A percentile compares a stretch with the other conserved stretches of the same genome.
Conservation (phyloP, 306 rosid species). For the Vachellia collinsii region DNA sequence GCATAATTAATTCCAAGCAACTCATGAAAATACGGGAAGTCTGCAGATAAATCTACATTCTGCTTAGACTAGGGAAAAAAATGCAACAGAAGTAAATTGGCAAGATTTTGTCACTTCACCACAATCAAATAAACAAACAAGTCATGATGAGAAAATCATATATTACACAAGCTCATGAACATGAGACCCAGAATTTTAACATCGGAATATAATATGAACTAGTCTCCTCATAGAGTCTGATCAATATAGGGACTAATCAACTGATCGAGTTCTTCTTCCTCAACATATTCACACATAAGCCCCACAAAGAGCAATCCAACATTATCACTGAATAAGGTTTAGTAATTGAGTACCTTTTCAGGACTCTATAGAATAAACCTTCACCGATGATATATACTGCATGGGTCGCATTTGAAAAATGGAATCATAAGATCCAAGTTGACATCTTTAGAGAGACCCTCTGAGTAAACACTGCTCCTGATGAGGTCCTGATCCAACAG, state of each 20-base stretch:
- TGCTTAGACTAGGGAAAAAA: constrained; percentile 27
- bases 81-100: constrained; percentile 25
- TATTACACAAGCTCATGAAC: constrained; percentile 44
- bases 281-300: constrained; percentile 54
- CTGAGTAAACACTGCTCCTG: constrained; percentile 57
- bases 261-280: constrained; percentile 46
- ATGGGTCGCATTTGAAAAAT: constrained; percentile 60
- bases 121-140: constrained; percentile 39
- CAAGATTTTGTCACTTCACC: constrained; percentile 38
- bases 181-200: constrained; percentile 40
- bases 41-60: constrained; percentile 15
- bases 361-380: constrained; percentile 34
- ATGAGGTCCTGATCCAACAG: constrained; percentile 53
- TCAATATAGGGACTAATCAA: constrained; percentile 44
- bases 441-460: constrained; percentile 55
- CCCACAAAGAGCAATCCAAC: constrained; percentile 40
- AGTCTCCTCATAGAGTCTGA: constrained; percentile 47
- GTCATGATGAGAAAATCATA: constrained; percentile 48
- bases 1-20: constrained; percentile 36
- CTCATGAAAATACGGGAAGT: constrained; percentile 23
- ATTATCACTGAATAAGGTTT: constrained; percentile 42
- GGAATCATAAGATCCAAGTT: constrained; percentile 53
- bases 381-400: constrained; percentile 57
- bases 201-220: constrained; percentile 45
- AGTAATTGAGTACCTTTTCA: constrained; percentile 30